Evolutionary conservation across 306 rosid species (phyloP).

Genomic region (cucumber (Cucumis sativus)): Cucumber_9930_V3 NC_026655.2:7626001-7626500

Average conservation of each 20-base stretch:
- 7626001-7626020: slow-evolving; percentile 38
- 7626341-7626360: slow-evolving; percentile 91
- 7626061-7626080: slow-evolving; percentile 84
- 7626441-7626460: slow-evolving; percentile 60
- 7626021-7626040: slow-evolving; percentile 47
- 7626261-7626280: slow-evolving; percentile 70
- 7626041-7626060: slow-evolving; percentile 71
- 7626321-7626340: slow-evolving; percentile 91
- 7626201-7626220: slow-evolving; percentile 63
- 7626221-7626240: slow-evolving; percentile 92
- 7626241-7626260: slow-evolving; percentile 59
- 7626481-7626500: slow-evolving; percentile 90
- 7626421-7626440: slow-evolving; percentile 57
- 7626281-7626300: slow-evolving; percentile 89
- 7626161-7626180: slow-evolving; percentile 94
- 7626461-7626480: slow-evolving; percentile 95
- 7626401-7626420: slow-evolving; percentile 95
- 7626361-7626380: slow-evolving; percentile 97
- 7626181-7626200: slow-evolving; percentile 54
- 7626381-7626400: slow-evolving; percentile 90
- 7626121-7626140: slow-evolving; percentile 78
- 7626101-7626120: slow-evolving; percentile 56
- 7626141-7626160: slow-evolving; percentile 74
- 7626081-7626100: slow-evolving; percentile 80
- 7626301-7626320: slow-evolving; percentile 97